Base-by-base conservation (phyloP, 2,329 filamentous ascomycete species). In the Aspergillus fumigatiaffinis region DNA sequence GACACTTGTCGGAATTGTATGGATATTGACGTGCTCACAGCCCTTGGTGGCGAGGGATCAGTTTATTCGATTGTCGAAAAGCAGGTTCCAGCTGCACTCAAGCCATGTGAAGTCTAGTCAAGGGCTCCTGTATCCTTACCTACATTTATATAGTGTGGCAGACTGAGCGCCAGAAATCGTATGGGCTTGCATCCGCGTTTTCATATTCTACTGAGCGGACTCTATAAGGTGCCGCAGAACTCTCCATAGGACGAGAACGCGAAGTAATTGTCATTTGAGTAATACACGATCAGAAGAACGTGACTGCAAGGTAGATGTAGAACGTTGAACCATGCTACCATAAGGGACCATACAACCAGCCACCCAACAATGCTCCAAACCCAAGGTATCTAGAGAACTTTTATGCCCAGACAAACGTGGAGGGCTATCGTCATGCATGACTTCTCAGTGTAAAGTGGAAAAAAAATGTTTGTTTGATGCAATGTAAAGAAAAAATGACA, bases 1-100 rank as follows among this genome's bases (percentile, higher is more conserved):
- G 67, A 5, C 57, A 67, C 3, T 50, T 71, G 50, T 56, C 60
- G 4, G 66, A 66, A 28, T 32, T 73, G 1, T 73, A 68, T 60
- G 63, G 61, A 4, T 58, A 10, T 14, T 62, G 52, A 57, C n/a
- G 25, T 9, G 10, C 21, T 28, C 32, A 17, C 14, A 38, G 32
- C 32, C 14, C 14, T 38, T 38, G 14, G 14, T 7, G 32, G 32
- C 32, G 14, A 3, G 32, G 14, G 5, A 38, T 38, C 14, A 38
- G 14, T 17, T 38, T 7, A 38, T 17, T 38, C 32, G 32, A 38
- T 17, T 17, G 14, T 38, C 32, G 14, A 17, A 38, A 3, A 38
- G 14, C 32, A 17, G 32, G 17, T 17, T 38, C 17, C 14, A 38
- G 32, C 32, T 38, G 32, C 14, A 7, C 4, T 38, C 32, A n/a